A percentile compares a stretch with the other conserved stretches of the same genome.
Evolutionary conservation across 139 green algal genomes (phyloP).

Genomic region (Edaphochlamys debaryana): DNA sequence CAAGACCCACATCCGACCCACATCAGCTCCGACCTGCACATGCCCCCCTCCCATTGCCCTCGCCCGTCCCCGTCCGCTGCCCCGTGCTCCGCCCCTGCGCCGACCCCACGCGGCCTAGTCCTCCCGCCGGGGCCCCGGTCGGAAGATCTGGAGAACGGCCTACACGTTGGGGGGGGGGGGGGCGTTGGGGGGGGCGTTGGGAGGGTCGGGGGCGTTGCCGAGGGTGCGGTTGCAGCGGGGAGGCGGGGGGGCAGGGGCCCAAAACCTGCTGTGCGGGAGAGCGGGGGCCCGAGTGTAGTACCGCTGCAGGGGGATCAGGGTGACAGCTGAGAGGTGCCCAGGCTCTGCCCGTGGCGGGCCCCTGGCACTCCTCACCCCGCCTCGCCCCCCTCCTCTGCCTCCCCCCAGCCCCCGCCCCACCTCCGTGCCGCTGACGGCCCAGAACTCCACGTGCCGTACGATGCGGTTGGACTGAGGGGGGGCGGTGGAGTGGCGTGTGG

Average conservation of each 20-base stretch:
- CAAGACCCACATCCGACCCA: no score
- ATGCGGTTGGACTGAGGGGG: slow-evolving; percentile 29
- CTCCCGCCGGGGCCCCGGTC: not conserved
- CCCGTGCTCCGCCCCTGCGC: no score
- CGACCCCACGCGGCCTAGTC: no score
- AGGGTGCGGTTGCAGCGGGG: no score
- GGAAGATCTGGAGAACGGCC: slow-evolving; percentile 46
- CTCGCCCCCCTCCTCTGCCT: no score
- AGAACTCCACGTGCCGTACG: slow-evolving; percentile 48
- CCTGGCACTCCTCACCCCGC: no score
- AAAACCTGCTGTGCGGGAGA: not conserved
- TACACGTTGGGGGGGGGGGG: not conserved
- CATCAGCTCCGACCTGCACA: no score
- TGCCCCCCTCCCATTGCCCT: no score
- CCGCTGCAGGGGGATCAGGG: not conserved
- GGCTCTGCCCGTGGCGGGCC: not conserved
- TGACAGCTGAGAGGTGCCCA: not conserved
- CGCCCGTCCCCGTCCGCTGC: no score
- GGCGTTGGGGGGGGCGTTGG: not conserved
- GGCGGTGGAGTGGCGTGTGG: not conserved
- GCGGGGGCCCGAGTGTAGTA: no score
- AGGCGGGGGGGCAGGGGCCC: no score
- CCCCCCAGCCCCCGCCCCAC: not conserved
- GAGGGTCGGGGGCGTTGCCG: no score
- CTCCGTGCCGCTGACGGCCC: slow-evolving; percentile 40